phyloP scores from a whole-genome alignment of 2,329 filamentous ascomycete genomes.

The Sporothrix humicola region DNA sequence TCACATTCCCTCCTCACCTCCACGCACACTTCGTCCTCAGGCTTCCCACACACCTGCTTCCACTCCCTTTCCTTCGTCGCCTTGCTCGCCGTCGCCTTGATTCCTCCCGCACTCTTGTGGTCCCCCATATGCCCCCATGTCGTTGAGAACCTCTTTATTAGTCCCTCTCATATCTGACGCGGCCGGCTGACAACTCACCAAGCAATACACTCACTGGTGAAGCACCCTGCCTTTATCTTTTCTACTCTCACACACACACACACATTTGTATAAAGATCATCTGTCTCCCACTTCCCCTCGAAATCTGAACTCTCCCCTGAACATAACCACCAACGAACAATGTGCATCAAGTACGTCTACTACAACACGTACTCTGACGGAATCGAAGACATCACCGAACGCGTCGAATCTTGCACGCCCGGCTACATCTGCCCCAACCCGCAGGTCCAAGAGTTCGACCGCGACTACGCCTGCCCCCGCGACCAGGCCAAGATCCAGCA shows the following conservation, averaged over 20 bases:
- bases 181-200: slow-evolving; percentile 44
- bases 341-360: slow-evolving; percentile 46
- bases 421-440: slow-evolving; percentile 43
- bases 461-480: slow-evolving; percentile 33
- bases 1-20: background rate
- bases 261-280: background rate
- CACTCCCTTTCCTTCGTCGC: background rate
- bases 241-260: background rate
- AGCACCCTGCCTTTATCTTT: background rate
- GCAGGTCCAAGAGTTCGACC: slow-evolving; percentile 36
- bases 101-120: slow-evolving; percentile 26
- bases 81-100: background rate
- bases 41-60: background rate
- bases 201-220: slow-evolving; percentile 6
- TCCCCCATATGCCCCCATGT: slow-evolving; percentile 42
- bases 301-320: background rate
- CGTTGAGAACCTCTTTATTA: slow-evolving; percentile 42
- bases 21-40: background rate
- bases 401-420: slow-evolving; percentile 42
- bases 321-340: slow-evolving; percentile 37
- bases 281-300: background rate
- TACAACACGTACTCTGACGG: slow-evolving; percentile 46
- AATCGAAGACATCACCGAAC: slow-evolving; percentile 43
- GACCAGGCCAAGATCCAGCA: slow-evolving; percentile 31
- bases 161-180: slow-evolving; percentile 45